Evolutionary conservation across 2,329 filamentous ascomycete species (phyloP), one percentile per base, ranked within the genome.

Genomic region (Epichloe brachyelytri): DNA sequence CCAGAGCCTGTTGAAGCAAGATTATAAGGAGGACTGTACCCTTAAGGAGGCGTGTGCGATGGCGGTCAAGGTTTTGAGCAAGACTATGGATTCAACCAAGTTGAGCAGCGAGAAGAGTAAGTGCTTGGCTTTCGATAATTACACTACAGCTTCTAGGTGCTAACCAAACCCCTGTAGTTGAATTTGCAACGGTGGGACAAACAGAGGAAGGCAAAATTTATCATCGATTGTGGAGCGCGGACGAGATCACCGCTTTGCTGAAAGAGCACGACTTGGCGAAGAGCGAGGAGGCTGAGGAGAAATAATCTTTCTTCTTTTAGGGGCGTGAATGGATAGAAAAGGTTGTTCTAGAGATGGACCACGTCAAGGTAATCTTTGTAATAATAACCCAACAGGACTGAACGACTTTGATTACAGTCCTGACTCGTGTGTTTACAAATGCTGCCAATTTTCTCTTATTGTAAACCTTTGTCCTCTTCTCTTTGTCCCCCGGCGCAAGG

Each of bases 31-130:
- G 72, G 90, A 97, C 61, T 97, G 90, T 70, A 85, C 88, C 58
- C 71, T 98, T 65, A 88, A 95, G 74, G 93, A 98, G 74, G 93
- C 94, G 4, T 98, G 93, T 68, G 89, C 86, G 50, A 85, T 96
- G 78, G 93, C 93, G 11, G 93, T 98, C 68, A 98, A 98, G 79
- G 93, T 98, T 56, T 73, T 98, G 58, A 97, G 93, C 79, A 98
- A 98, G 83, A 98, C 93, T 5, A 98, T 98, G 94, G 93, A 98
- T 69, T 95, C 90, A 51, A 97, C 91, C 50, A 98, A 96, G 78
- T 73, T 98, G 65, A 96, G 89, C 76, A 95, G 89, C 65, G 93
- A 98, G 79, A 98, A 98, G 81, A 95, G 90, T 95, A 73, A 70
- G 87, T 76, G 4, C 80, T 75, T 36, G 7, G 5, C 38, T 5